A percentile compares a stretch with the other conserved stretches of the same genome.
Evolutionary conservation across 371 early-diverging fungal genomes (phyloP).

Genomic region (Rhizomucor miehei): DNA sequence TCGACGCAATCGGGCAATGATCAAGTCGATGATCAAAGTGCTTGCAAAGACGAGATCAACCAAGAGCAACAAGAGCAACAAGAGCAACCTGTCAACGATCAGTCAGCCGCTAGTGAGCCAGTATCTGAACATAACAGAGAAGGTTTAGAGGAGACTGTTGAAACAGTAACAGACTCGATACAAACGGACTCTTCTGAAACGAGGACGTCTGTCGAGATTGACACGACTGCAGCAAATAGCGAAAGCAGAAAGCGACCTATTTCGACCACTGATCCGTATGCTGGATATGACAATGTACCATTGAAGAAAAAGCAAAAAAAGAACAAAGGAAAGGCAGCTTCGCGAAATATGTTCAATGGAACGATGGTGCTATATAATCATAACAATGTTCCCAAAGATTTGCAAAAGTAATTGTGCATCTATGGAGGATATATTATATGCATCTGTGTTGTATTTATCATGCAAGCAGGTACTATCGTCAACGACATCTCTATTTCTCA

Average conservation of each 20-base stretch:
- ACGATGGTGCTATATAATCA: constrained; percentile 26
- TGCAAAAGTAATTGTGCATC: constrained; percentile 28
- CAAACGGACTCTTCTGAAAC: no score
- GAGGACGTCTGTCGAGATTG: no score
- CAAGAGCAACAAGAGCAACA: no score
- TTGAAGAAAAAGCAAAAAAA: constrained; percentile 2
- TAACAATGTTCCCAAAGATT: constrained; percentile 22
- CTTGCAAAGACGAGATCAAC: no score
- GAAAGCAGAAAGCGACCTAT: neutral
- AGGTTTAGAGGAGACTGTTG: no score
- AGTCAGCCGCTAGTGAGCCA: no score
- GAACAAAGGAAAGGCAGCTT: neutral
- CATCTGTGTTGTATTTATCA: neutral
- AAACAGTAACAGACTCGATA: no score
- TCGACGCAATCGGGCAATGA: no score
- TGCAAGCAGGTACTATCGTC: constrained; percentile 79
- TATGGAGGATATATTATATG: neutral
- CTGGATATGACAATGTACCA: neutral
- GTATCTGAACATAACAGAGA: no score
- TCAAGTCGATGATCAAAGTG: no score
- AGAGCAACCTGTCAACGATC: no score
- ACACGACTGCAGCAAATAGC: no score
- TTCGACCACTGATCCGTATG: neutral
- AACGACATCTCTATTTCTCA: constrained; percentile 80
- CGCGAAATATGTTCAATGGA: constrained; percentile 14